Base-by-base conservation (phyloP, 2,329 filamentous ascomycete species). In the Cytospora mali region DNA sequence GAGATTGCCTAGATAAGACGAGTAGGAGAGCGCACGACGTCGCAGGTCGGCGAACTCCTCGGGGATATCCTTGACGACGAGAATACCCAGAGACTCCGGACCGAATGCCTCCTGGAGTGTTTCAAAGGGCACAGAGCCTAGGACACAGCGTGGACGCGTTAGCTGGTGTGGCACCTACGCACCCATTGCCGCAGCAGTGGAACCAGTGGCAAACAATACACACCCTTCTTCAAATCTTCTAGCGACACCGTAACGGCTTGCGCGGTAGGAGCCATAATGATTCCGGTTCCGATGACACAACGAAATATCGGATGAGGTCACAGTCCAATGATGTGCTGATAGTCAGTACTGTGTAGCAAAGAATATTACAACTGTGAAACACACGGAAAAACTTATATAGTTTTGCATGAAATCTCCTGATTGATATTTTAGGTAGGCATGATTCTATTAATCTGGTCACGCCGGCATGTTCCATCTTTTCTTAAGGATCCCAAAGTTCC, bases 51-150 rank as follows among this genome's bases (percentile, higher is more conserved):
- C 76, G 70, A 96, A 99, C 58, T 86, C 80, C 6, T 81, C 66
- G 0, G 93, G 91, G 0, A 98, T 85, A 72, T 93, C 91, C 73
- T 90, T 92, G 54, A 99, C 93, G n/a, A 98, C 80, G 61, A 99
- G 88, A 58, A 99, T 97, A 0, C 95, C 95, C 14, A 98, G 81
- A 2, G 93, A 97, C 28, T 91, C 87, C 1, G 93, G 92, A 0
- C 95, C 95, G 73, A 99, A 98, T 0, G 95, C 95, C 69, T 89
- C 76, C 69, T 91, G 85, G 13, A 95, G 81, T 0, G 84, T 84
- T 61, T 85, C 82, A 58, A 92, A 89, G 0, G 89, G 81, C 52
- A 94, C 81, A 62, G 82, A 84, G 23, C 86, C 89, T 91, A 67
- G 49, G 6, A 31, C 68, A 35, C 58, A 31, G 60, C 54, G 31